Evolutionary conservation across 164 flowering plant genomes (phyloP).

Genomic region (Umbilicus rupestris): DNA sequence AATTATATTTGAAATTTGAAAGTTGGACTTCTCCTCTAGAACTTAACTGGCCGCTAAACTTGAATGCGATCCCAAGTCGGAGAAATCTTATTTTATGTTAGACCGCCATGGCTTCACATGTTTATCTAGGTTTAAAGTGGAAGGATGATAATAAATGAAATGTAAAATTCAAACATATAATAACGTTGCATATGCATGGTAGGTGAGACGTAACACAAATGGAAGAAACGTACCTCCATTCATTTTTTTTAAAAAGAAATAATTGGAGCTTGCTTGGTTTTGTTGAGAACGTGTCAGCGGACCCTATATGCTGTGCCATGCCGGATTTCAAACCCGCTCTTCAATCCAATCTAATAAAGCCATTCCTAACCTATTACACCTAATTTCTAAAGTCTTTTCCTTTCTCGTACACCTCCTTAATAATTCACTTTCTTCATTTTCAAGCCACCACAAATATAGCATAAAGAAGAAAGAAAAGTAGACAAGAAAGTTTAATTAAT

Average conservation of each 20-base stretch:
- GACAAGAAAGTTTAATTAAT: not conserved
- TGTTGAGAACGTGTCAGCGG: slow-evolving; percentile 15
- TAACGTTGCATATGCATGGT: too few relatives aligned
- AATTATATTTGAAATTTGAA: too few relatives aligned
- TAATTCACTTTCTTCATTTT: too few relatives aligned
- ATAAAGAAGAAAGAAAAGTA: not conserved
- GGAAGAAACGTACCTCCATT: too few relatives aligned
- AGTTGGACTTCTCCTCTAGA: too few relatives aligned
- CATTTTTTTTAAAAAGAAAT: too few relatives aligned
- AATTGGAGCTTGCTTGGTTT: not conserved
- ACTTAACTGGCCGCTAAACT: not conserved
- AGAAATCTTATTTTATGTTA: too few relatives aligned
- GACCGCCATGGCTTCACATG: too few relatives aligned
- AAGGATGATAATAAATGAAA: too few relatives aligned
- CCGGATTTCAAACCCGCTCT: slow-evolving; percentile 29
- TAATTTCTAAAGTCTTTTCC: not conserved
- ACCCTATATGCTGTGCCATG: slow-evolving; percentile 16
- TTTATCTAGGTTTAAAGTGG: too few relatives aligned
- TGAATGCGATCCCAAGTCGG: not conserved
- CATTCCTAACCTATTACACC: not conserved
- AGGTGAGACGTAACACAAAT: too few relatives aligned
- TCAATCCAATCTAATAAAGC: slow-evolving; percentile 17
- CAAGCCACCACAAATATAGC: slow-evolving; percentile 3
- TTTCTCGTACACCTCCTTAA: not conserved
- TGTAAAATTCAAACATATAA: too few relatives aligned